phyloP scores from a whole-genome alignment of 2,329 filamentous ascomycete genomes.

The Penicillium sp. region DNA sequence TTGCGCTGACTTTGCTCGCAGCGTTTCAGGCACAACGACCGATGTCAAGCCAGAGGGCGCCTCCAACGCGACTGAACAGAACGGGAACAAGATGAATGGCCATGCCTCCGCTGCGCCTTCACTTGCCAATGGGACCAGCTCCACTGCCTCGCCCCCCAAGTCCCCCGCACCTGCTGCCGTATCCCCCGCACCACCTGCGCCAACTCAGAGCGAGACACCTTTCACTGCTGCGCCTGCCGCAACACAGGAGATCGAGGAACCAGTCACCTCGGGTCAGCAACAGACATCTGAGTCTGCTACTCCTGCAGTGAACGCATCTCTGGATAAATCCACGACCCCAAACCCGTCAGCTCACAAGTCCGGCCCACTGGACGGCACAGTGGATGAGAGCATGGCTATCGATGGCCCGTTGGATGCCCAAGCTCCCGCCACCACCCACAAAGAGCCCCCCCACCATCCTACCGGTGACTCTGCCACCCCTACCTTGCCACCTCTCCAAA shows the following conservation, averaged over 20 bases:
- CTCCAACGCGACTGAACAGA: slow-evolving; percentile 13
- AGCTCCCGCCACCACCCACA: slow-evolving; percentile 22
- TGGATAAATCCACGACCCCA: no score
- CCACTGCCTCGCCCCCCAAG: slow-evolving; percentile 31
- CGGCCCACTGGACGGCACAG: slow-evolving; percentile 11
- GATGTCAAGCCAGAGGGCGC: slow-evolving; percentile 27
- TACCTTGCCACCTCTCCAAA: slow-evolving; percentile 21
- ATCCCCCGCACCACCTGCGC: slow-evolving; percentile 1
- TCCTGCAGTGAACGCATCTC: no score
- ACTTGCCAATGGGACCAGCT: slow-evolving; percentile 29
- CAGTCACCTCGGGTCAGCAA: no score
- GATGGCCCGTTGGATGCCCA: slow-evolving; percentile 19
- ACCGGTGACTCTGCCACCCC: slow-evolving; percentile 15
- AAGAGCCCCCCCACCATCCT: slow-evolving; percentile 38
- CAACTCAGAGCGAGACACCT: slow-evolving; percentile 12
- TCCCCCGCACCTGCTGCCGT: slow-evolving; percentile 22
- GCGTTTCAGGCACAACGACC: slow-evolving; percentile 22
- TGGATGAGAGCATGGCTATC: slow-evolving; percentile 17
- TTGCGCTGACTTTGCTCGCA: slow-evolving; percentile 15
- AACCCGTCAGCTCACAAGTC: not conserved
- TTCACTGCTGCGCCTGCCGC: no score
- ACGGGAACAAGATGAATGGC: slow-evolving; percentile 31
- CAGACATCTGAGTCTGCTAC: slow-evolving; percentile 9
- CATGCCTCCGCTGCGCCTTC: slow-evolving; percentile 22
- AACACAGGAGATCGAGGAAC: no score